A percentile compares a stretch with the other conserved stretches of the same genome.
Conservation (phyloP, 768 basidiomycete species). For the Gelatoporia subvermispora region DNA sequence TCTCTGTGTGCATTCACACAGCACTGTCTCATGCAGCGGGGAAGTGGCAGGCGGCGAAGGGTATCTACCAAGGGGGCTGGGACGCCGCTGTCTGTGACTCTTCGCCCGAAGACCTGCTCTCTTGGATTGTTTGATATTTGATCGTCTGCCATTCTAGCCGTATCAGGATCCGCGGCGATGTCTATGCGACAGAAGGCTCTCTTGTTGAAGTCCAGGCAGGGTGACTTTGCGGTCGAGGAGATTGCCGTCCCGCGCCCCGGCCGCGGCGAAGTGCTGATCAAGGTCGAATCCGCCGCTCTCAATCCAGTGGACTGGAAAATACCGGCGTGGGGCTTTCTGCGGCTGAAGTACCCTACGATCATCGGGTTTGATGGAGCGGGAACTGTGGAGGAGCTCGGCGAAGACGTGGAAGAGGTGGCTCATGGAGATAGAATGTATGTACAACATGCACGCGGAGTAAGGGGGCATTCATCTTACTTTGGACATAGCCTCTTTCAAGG, state of each 20-base stretch:
- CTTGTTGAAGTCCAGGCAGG: constrained; percentile 6
- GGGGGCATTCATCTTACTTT: too few species aligned
- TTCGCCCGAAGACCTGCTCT: too few species aligned
- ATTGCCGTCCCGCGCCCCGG: constrained; percentile 11
- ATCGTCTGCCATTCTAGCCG: too few species aligned
- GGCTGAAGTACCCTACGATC: constrained; percentile 28
- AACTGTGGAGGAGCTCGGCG: constrained; percentile 33
- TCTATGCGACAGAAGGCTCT: constrained; percentile 14
- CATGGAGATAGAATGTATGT: constrained; percentile 39
- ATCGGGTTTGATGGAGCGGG: constrained; percentile 26
- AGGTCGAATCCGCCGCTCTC: constrained; percentile 22
- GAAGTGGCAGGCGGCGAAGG: too few species aligned
- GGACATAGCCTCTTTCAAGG: not conserved
- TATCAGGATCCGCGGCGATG: too few species aligned
- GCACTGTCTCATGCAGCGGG: too few species aligned
- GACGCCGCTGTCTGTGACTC: too few species aligned
- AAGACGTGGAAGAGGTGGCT: constrained; percentile 27
- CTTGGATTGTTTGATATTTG: too few species aligned
- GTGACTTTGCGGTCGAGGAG: constrained; percentile 5
- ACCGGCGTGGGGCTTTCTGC: constrained; percentile 25
- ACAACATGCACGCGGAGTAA: too few species aligned
- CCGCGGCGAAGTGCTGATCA: constrained; percentile 22
- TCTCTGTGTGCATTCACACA: too few species aligned
- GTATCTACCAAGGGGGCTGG: too few species aligned
- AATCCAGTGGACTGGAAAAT: constrained; percentile 35